These are phyloP conservation scores for Hibiscus mutabilis DNA, from an alignment of 345 rosid species.

Conservation along the genomic window DNA sequence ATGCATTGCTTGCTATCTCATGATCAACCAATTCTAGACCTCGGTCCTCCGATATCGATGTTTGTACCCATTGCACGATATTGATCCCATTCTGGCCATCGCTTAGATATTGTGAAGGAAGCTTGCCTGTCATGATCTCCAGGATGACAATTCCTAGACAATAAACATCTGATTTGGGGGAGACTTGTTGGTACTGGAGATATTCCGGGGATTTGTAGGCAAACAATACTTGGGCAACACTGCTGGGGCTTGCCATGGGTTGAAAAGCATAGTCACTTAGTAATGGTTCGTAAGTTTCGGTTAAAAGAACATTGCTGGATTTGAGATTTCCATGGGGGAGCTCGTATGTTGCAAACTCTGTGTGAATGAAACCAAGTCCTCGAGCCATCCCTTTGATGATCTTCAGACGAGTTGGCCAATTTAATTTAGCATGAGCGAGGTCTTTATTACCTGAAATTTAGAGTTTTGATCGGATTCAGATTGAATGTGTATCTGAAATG, in stretches of 20 bases:
- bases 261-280: slow-evolving; percentile 61
- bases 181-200: slow-evolving; percentile 29
- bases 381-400: slow-evolving; percentile 52
- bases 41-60: slow-evolving; percentile 28
- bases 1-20: slow-evolving; percentile 33
- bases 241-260: slow-evolving; percentile 34
- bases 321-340: slow-evolving; percentile 90
- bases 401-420: slow-evolving; percentile 58
- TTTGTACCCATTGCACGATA: slow-evolving; percentile 48
- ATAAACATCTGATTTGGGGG: slow-evolving; percentile 67
- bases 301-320: slow-evolving; percentile 71
- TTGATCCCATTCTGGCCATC: slow-evolving; percentile 55
- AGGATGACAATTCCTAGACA: slow-evolving; percentile 70
- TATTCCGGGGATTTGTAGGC: slow-evolving; percentile 66
- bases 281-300: slow-evolving; percentile 44
- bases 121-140: slow-evolving; percentile 71
- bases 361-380: slow-evolving; percentile 57
- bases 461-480: not conserved
- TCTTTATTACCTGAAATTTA: not conserved
- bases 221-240: slow-evolving; percentile 38
- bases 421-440: slow-evolving; percentile 36
- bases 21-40: slow-evolving; percentile 65
- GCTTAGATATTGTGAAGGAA: slow-evolving; percentile 62
- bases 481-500: no score
- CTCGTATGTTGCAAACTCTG: slow-evolving; percentile 42